phyloP scores from a whole-genome alignment of 306 rosid genomes.

The Sicyos edulis region DNA sequence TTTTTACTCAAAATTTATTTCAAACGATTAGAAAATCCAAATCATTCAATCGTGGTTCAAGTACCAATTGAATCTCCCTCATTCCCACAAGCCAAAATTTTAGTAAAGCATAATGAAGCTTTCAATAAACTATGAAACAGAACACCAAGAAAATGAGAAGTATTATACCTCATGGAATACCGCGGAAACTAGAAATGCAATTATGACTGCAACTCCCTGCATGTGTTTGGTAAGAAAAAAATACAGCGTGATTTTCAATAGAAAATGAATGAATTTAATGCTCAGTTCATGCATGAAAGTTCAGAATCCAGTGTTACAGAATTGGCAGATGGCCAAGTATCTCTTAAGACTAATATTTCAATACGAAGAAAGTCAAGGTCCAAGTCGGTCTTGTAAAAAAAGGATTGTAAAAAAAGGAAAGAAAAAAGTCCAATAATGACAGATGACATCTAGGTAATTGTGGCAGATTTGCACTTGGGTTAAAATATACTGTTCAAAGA shows the following conservation, averaged over 20 bases:
- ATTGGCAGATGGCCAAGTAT: neutral
- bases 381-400: too few relatives aligned
- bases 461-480: neutral
- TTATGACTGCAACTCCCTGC: constrained; percentile 66
- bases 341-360: neutral
- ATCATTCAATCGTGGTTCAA: neutral
- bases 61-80: neutral
- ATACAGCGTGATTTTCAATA: neutral
- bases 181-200: constrained; percentile 79
- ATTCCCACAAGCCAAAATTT: neutral
- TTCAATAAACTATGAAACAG: too few relatives aligned
- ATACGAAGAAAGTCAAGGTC: neutral
- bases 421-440: neutral
- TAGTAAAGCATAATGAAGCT: neutral
- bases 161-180: constrained; percentile 79
- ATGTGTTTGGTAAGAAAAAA: constrained; percentile 20
- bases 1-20: neutral
- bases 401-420: neutral
- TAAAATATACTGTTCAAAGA: neutral
- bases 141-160: constrained; percentile 1
- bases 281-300: neutral
- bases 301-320: neutral
- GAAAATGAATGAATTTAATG: neutral
- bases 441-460: neutral
- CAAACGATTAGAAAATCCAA: neutral